A percentile compares a stretch with the other conserved stretches of the same genome.
Conservation (phyloP, 192 early-diverging fungal genomes). For the Coemansia sp. region DNA sequence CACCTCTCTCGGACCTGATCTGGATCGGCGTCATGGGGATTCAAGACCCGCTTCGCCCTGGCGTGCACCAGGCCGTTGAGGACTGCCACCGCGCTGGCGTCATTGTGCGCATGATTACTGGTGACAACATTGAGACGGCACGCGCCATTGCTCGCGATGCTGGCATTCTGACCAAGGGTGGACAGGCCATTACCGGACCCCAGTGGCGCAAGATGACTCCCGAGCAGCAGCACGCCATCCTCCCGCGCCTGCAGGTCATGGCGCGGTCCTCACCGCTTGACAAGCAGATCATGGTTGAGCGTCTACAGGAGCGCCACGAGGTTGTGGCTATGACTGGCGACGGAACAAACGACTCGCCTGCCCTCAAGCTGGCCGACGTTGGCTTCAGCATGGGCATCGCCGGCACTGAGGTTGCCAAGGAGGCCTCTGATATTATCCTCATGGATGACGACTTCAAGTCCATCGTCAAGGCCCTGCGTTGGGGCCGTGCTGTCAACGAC, state of each 20-base stretch:
- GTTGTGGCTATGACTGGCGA: conserved; percentile 99
- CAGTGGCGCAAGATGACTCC: conserved; percentile 81
- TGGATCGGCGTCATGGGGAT: conserved; percentile 95
- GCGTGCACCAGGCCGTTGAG: conserved; percentile 88
- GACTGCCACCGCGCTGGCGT: conserved; percentile 89
- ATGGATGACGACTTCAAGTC: conserved; percentile 99
- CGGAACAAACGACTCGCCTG: conserved; percentile 98
- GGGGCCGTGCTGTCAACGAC: conserved; percentile 97
- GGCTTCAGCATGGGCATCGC: conserved; percentile 99
- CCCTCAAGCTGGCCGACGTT: conserved; percentile 91
- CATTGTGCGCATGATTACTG: conserved; percentile 99
- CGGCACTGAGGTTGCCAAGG: conserved; percentile 99
- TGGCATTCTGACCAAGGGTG: conserved; percentile 70
- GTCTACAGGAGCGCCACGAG: conserved; percentile 85
- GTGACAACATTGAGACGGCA: conserved; percentile 94
- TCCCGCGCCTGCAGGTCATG: conserved; percentile 92
- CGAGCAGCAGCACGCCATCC: conserved; percentile 82
- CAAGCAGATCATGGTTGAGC: conserved; percentile 91
- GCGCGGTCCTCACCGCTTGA: conserved; percentile 94
- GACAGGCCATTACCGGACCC: conserved; percentile 93
- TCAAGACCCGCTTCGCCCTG: conserved; percentile 93
- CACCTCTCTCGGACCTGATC: conserved; percentile 57
- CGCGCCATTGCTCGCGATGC: conserved; percentile 96
- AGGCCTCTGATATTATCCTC: conserved; percentile 94
- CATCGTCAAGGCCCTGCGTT: conserved; percentile 95